phyloP scores from a whole-genome alignment of 441 rosid genomes.

The Erodium trifolium region DNA sequence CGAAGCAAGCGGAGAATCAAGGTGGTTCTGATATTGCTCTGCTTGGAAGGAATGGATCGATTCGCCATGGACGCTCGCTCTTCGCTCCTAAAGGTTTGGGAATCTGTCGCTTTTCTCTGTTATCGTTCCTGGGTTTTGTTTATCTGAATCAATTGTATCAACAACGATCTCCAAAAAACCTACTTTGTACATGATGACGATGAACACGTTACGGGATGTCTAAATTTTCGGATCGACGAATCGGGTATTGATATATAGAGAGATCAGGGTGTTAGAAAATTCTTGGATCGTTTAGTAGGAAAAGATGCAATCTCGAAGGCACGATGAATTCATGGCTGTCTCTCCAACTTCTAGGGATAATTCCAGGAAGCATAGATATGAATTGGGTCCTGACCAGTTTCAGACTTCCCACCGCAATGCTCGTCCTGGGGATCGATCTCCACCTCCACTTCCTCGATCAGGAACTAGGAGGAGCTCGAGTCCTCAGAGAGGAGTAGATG shows the following conservation, averaged over 20 bases:
- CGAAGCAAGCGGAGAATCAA: not conserved
- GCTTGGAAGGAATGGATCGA: constrained; percentile 4
- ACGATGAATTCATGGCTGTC: constrained; percentile 23
- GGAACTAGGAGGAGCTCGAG: constrained; percentile 34
- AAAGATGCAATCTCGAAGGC: constrained; percentile 45
- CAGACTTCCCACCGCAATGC: constrained; percentile 20
- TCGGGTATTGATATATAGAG: not conserved
- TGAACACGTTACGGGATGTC: not conserved
- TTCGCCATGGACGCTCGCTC: not conserved
- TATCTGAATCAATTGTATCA: not conserved
- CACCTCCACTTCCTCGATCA: constrained; percentile 10
- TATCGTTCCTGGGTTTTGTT: not conserved
- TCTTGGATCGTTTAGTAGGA: too few relatives aligned
- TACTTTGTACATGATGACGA: not conserved
- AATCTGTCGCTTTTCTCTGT: not conserved
- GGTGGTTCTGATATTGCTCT: not conserved
- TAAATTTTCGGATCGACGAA: not conserved
- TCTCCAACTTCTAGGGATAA: constrained; percentile 23
- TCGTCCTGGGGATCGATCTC: constrained; percentile 22
- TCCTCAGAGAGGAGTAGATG: constrained; percentile 27
- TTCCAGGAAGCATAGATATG: constrained; percentile 24
- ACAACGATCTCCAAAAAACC: not conserved
- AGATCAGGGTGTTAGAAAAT: not conserved
- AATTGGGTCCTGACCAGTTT: constrained; percentile 23
- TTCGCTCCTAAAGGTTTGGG: not conserved